These are phyloP conservation scores for Hortiboletus flavorubellus DNA, from an alignment of 768 basidiomycete genomes.

Conservation along the genomic window DNA sequence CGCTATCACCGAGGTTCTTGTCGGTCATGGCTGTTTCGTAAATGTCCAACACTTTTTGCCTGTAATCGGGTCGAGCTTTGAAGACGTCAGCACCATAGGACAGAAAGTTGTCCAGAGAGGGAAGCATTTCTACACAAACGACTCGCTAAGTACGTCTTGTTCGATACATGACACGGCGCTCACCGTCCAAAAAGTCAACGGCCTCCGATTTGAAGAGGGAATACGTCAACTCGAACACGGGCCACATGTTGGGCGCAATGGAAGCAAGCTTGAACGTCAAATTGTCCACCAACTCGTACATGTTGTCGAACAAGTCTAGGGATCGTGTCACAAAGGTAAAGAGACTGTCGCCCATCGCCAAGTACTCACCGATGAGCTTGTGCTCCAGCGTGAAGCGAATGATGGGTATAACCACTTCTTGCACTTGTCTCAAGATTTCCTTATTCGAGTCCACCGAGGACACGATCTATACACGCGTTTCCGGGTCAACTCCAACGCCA, in stretches of 20 bases:
- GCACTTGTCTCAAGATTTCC: conserved; percentile 74
- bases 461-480: conserved; percentile 54
- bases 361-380: conserved; percentile 64
- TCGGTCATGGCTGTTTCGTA: conserved; percentile 72
- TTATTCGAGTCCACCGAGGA: conserved; percentile 67
- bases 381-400: conserved; percentile 74
- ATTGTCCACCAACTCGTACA: conserved; percentile 82
- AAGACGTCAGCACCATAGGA: conserved; percentile 78
- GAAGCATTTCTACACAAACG: conserved; percentile 71
- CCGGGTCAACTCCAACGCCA: not conserved
- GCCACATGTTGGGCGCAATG: conserved; percentile 85
- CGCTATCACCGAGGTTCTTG: conserved; percentile 75
- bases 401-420: conserved; percentile 78
- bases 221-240: conserved; percentile 80
- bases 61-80: conserved; percentile 69
- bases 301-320: conserved; percentile 80
- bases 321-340: not conserved
- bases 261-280: conserved; percentile 76
- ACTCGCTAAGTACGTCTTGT: not conserved
- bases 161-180: conserved; percentile 3
- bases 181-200: conserved; percentile 84
- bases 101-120: conserved; percentile 84
- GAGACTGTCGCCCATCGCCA: too few species aligned
- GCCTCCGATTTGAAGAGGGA: conserved; percentile 79
- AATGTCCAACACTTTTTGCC: conserved; percentile 78